Conservation (phyloP, 75 land plant species). For the Pseudotsuga menziesii region DNA sequence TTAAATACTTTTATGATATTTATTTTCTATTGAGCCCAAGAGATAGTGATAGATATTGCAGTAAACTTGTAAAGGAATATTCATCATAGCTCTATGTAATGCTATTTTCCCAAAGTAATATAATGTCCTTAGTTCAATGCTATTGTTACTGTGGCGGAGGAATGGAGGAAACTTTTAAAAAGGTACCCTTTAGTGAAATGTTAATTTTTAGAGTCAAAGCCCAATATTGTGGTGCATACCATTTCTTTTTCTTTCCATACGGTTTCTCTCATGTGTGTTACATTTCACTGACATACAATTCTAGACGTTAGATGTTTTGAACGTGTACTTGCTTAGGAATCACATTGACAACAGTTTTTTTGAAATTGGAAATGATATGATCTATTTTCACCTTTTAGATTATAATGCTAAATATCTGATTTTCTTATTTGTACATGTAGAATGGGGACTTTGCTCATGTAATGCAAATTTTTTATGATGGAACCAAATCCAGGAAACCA, state of each 20-base stretch:
- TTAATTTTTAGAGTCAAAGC: not conserved
- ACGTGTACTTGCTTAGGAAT: not conserved
- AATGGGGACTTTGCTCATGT: constrained; percentile 62
- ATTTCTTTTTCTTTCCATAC: not conserved
- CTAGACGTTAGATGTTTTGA: not conserved
- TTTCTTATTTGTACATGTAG: constrained; percentile 14
- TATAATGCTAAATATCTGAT: not conserved
- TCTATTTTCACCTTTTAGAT: not conserved
- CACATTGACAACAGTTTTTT: not conserved
- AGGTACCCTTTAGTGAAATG: not conserved
- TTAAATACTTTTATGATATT: not conserved
- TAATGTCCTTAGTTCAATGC: not conserved
- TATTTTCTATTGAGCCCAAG: not conserved
- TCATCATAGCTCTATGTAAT: not conserved
- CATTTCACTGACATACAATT: not conserved
- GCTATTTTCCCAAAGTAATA: not conserved
- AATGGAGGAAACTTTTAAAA: not conserved
- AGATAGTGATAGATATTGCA: not conserved
- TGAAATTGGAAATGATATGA: not conserved
- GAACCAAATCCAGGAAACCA: constrained; percentile 75
- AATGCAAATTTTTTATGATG: constrained; percentile 79
- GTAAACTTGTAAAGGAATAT: not conserved
- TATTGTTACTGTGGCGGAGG: not conserved
- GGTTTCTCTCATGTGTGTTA: too few relatives aligned
- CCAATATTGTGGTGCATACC: not conserved